Conservation (phyloP, 306 rosid species). For the Cucumis sativus region Cucumber_9930_V3 NC_026660.2:17902001-17902500, state of each 20-base stretch:
- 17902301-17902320: background rate
- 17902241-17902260: background rate
- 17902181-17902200: background rate
- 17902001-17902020: background rate
- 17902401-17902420: background rate
- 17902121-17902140: background rate
- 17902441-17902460: slow-evolving; percentile 2
- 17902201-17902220: background rate
- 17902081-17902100: slow-evolving; percentile 1
- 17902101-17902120: background rate
- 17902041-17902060: background rate
- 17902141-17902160: background rate
- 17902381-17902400: background rate
- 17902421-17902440: slow-evolving; percentile 14
- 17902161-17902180: background rate
- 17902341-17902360: background rate
- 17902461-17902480: background rate
- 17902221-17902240: background rate
- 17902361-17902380: background rate
- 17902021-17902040: background rate
- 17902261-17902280: background rate
- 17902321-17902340: background rate
- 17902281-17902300: background rate
- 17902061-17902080: slow-evolving; percentile 4
- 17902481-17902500: background rate